phyloP scores from a whole-genome alignment of 1,139 yeast genomes.

The Hemisphaericaspora xylofermentans region DNA sequence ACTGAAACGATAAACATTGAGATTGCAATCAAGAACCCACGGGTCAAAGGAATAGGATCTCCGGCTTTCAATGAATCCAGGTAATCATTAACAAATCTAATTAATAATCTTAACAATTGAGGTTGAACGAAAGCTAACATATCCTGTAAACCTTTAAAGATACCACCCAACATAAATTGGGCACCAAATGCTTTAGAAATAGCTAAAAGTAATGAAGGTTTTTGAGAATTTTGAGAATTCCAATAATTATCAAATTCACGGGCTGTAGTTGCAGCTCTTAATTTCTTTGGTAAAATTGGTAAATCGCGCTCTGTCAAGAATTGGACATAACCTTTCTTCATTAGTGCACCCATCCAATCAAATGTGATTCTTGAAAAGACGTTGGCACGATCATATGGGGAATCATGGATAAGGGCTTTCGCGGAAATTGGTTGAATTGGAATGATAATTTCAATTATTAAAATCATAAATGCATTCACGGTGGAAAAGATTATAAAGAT shows the following conservation, averaged over 20 bases:
- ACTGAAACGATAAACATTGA: conserved; percentile 84
- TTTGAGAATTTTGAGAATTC: conserved; percentile 40
- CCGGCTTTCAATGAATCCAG: conserved; percentile 37
- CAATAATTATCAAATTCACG: conserved; percentile 58
- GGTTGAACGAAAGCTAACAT: conserved; percentile 85
- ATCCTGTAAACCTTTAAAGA: conserved; percentile 81
- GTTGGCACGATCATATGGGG: conserved; percentile 81
- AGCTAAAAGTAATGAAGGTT: conserved; percentile 69
- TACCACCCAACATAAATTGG: conserved; percentile 67
- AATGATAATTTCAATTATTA: conserved; percentile 52
- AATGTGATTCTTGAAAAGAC: conserved; percentile 78
- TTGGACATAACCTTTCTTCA: conserved; percentile 79
- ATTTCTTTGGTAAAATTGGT: conserved; percentile 72
- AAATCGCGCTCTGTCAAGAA: conserved; percentile 75
- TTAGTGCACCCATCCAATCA: conserved; percentile 89
- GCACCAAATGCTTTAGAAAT: conserved; percentile 68
- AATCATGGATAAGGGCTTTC: conserved; percentile 34
- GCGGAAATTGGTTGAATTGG: conserved; percentile 45
- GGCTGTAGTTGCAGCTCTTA: conserved; percentile 54
- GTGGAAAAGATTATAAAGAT: conserved; percentile 49
- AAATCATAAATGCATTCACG: conserved; percentile 49
- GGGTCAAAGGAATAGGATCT: conserved; percentile 59
- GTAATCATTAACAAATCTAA: conserved; percentile 81
- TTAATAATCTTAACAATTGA: conserved; percentile 71
- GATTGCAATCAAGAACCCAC: conserved; percentile 79